phyloP scores from a whole-genome alignment of 1,284 basidiomycete species.

The Rhodotorula sp. region DNA sequence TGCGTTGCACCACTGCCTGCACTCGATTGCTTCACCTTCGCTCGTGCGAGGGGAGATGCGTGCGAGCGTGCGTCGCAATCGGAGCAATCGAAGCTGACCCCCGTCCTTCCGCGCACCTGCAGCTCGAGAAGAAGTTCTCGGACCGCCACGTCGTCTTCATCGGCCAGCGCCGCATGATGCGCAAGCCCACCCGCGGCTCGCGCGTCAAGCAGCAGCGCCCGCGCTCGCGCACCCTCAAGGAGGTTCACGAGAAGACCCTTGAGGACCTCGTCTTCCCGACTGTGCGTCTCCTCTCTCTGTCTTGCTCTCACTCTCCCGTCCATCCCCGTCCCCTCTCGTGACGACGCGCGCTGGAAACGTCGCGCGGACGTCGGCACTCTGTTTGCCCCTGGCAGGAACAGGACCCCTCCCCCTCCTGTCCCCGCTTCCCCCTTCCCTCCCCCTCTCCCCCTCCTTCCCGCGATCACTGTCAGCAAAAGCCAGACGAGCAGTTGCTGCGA shows the following conservation, averaged over 20 bases:
- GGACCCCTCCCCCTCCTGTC: too few relatives aligned
- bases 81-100: not conserved
- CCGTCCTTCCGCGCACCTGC: conserved; percentile 56
- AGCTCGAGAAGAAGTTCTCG: conserved; percentile 99
- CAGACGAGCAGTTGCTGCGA: too few relatives aligned
- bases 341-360: not conserved
- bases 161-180: conserved; percentile 96
- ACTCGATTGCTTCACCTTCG: too few relatives aligned
- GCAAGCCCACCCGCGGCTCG: conserved; percentile 92
- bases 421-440: too few relatives aligned
- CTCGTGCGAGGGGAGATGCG: too few relatives aligned
- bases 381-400: too few relatives aligned
- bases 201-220: conserved; percentile 95
- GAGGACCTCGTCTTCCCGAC: conserved; percentile 99
- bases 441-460: too few relatives aligned
- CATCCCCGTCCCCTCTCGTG: not conserved
- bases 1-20: not conserved
- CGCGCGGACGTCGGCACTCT: too few relatives aligned
- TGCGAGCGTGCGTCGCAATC: not conserved
- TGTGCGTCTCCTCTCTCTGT: conserved; percentile 49
- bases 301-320: not conserved
- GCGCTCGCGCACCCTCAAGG: conserved; percentile 93
- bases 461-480: too few relatives aligned
- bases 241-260: conserved; percentile 96
- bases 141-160: conserved; percentile 98